A percentile compares a stretch with the other conserved stretches of the same genome.
Evolutionary conservation across 2,329 filamentous ascomycete genomes (phyloP).

Genomic region (Pochonia chlamydosporia): DNA sequence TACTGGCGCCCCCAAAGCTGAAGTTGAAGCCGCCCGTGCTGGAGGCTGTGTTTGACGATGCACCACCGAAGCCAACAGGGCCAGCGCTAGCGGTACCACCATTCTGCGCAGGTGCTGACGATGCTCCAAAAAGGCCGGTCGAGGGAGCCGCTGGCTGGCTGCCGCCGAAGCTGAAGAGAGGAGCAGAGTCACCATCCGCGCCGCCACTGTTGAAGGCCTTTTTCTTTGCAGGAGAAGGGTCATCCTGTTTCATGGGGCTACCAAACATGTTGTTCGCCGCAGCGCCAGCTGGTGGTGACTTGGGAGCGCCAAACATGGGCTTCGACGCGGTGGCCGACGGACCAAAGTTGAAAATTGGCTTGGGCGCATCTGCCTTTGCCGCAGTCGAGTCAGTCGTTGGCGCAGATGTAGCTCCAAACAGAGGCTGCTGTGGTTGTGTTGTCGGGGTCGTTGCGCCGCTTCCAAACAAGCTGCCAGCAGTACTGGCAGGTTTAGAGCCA

Average conservation of each 20-base stretch:
- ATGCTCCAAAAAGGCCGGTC: constrained; percentile 32
- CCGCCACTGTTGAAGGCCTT: constrained; percentile 23
- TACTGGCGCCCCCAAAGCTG: constrained; percentile 15
- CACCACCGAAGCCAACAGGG: constrained; percentile 34
- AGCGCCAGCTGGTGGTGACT: constrained; percentile 24
- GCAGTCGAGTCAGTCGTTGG: constrained; percentile 16
- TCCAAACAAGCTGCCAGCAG: constrained; percentile 7
- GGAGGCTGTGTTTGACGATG: constrained; percentile 16
- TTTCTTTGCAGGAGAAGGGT: constrained; percentile 31
- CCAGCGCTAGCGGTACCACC: constrained; percentile 13
- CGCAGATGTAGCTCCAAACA: constrained; percentile 8
- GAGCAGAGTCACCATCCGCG: constrained; percentile 16
- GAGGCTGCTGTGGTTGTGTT: constrained; percentile 13
- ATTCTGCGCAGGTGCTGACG: constrained; percentile 17
- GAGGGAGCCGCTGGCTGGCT: constrained; percentile 19
- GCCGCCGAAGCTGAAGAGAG: constrained; percentile 30
- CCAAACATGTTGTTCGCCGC: constrained; percentile 29
- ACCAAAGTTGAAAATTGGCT: constrained; percentile 29
- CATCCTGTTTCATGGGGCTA: constrained; percentile 39
- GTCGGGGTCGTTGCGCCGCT: constrained; percentile 11
- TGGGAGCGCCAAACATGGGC: constrained; percentile 32
- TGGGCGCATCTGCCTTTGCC: constrained; percentile 12
- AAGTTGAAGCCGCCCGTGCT: constrained; percentile 26
- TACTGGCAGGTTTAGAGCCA: constrained; percentile 17
- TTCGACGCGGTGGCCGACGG: constrained; percentile 22